Base-by-base conservation (phyloP, 164 flowering plant species). In the Liriodendron chinense region DNA sequence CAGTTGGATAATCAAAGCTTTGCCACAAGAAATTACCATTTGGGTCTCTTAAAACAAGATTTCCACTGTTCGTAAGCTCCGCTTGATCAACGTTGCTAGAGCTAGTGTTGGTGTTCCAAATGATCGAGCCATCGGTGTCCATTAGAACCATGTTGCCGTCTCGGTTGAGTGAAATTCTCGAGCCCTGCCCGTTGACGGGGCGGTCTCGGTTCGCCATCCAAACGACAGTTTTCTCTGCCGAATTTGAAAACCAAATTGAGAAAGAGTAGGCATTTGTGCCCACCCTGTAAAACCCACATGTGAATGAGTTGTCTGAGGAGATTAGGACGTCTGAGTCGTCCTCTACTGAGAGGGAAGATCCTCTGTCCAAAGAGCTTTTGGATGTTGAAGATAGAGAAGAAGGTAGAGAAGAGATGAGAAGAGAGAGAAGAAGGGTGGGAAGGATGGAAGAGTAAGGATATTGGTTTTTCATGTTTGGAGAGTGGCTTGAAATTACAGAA, bases 171-270 rank as follows among this genome's bases (percentile, higher is more conserved):
- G 24, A 28, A 28, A 76, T 14, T 49, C 75, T 49, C 6, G 79
- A 76, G 71, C 65, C 26, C 3, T 47, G 75, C 7, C 76, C 72
- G 18, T 72, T 72, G 47, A 77, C 79, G 0, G 79, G 79, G 8
- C 16, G 21, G 59, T 72, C 79, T 72, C 72, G 22, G 43, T 77
- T 77, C 2, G 75, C 79, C 67, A 57, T 72, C 79, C 79, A 77
- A 47, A 53, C 75, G 8, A 77, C 71, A 1, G 79, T 56, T 72
- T 56, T 70, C 53, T 76, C 12, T 1, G 47, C 47, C 4, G 76
- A 43, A 7, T 79, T 25, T 7, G 81, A 67, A 72, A 79, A 76
- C 82, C 79, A 79, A 62, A 79, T 76, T 56, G 83, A 56, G 74
- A 76, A 76, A 25, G 22, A 69, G 62, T 69, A 75, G 21, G 78